phyloP scores from a whole-genome alignment of 139 green algal species.

The Tetradesmus obliquus region DNA sequence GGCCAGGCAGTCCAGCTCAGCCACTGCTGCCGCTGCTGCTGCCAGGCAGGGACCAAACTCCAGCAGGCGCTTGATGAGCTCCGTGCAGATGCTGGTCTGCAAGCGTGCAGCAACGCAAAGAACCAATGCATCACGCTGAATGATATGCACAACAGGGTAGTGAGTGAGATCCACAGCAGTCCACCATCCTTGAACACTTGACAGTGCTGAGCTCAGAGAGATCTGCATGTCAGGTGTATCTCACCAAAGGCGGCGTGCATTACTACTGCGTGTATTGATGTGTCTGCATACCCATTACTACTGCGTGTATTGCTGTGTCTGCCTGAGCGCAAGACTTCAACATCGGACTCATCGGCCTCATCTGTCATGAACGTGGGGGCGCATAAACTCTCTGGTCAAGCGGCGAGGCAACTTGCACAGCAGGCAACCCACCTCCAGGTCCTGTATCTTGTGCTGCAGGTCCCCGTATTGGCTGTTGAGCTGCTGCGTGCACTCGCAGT shows the following conservation, averaged over 20 bases:
- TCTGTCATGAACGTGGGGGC: too few species aligned
- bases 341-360: too few species aligned
- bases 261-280: too few species aligned
- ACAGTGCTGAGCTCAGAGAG: too few species aligned
- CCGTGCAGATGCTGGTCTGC: constrained; percentile 66
- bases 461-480: constrained; percentile 82
- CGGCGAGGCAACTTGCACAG: neutral
- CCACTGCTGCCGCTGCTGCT: constrained; percentile 54
- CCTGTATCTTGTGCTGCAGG: constrained; percentile 83
- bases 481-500: constrained; percentile 58
- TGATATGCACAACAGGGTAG: neutral
- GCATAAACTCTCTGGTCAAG: too few species aligned
- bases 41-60: constrained; percentile 54
- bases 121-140: neutral
- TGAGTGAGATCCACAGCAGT: too few species aligned
- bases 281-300: too few species aligned
- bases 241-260: too few species aligned
- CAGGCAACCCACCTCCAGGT: constrained; percentile 72
- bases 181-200: too few species aligned
- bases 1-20: constrained; percentile 88
- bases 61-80: constrained; percentile 70
- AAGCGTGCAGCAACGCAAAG: neutral
- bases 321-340: too few species aligned
- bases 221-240: too few species aligned
- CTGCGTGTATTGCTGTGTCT: too few species aligned